These are phyloP conservation scores for Pyrrhoderma noxium DNA, from an alignment of 1,284 basidiomycete genomes.

Conservation along the genomic window DNA sequence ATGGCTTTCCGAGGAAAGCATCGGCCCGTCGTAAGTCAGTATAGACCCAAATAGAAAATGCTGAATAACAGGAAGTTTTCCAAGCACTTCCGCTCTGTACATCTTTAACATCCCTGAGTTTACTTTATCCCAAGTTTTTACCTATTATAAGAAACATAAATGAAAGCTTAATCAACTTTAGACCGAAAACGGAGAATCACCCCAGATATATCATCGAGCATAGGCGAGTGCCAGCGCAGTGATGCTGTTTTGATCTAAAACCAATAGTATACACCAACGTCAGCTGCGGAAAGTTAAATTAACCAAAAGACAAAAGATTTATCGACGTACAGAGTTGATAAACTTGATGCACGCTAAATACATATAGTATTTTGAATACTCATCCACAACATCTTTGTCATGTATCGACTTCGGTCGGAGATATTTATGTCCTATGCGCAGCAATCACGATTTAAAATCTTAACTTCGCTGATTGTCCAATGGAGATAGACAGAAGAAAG, in stretches of 20 bases:
- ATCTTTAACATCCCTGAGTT: constrained; percentile 99
- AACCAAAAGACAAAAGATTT: not conserved
- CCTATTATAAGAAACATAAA: constrained; percentile 33
- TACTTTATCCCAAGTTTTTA: constrained; percentile 96
- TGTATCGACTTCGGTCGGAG: constrained; percentile 91
- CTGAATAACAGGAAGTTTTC: constrained; percentile 93
- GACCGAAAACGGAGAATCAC: constrained; percentile 31
- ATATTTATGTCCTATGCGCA: constrained; percentile 70
- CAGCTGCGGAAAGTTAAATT: not conserved
- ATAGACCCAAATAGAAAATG: constrained; percentile 93
- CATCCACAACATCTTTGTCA: constrained; percentile 87
- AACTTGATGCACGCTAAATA: constrained; percentile 96
- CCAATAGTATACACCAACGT: not conserved
- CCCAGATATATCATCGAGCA: constrained; percentile 97
- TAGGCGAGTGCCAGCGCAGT: constrained; percentile 96
- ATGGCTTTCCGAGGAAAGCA: constrained; percentile 38
- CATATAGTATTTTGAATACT: constrained; percentile 91
- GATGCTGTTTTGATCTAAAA: constrained; percentile 89
- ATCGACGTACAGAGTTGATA: constrained; percentile 78
- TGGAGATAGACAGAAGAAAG: not conserved
- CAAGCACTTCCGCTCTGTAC: constrained; percentile 92
- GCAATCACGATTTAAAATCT: no score
- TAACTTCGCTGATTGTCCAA: not conserved
- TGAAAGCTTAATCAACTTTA: not conserved
- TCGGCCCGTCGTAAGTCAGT: constrained; percentile 64